Evolutionary conservation across 2,329 filamentous ascomycete genomes (phyloP).

Genomic region (Colletotrichum sp.): DNA sequence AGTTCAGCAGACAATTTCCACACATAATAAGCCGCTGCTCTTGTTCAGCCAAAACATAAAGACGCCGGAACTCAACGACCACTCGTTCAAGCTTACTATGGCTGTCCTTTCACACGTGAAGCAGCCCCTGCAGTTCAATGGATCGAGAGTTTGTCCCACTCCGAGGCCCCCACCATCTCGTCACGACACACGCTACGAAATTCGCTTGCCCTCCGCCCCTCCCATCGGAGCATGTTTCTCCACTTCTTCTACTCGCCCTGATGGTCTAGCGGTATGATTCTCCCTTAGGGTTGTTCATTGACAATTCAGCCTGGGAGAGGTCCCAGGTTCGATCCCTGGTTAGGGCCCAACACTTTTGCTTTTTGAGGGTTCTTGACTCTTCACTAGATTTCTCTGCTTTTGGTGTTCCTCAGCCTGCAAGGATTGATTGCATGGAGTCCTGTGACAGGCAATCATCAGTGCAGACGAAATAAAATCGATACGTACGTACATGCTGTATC

Average conservation of each 20-base stretch:
- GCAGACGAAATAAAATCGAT: neutral
- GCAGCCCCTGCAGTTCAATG: neutral
- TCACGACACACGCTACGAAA: neutral
- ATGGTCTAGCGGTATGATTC: conserved; percentile 14
- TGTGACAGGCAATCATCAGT: neutral
- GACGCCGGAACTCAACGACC: neutral
- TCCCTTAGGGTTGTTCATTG: neutral
- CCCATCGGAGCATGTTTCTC: neutral
- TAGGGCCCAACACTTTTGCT: neutral
- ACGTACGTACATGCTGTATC: neutral
- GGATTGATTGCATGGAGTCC: neutral
- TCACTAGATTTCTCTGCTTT: neutral
- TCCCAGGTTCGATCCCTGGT: conserved; percentile 19
- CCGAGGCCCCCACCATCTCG: neutral
- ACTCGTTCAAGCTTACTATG: neutral
- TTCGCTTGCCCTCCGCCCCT: neutral
- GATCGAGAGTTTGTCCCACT: neutral
- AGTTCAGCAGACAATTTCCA: neutral
- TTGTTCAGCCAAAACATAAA: neutral
- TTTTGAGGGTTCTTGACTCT: neutral
- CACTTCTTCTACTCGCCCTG: neutral
- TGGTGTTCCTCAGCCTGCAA: neutral
- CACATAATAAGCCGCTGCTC: neutral
- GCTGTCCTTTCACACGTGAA: neutral
- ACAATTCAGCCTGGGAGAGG: neutral